Conservation (phyloP, 257 asterid genomes). For the Prunella vulgaris region DNA sequence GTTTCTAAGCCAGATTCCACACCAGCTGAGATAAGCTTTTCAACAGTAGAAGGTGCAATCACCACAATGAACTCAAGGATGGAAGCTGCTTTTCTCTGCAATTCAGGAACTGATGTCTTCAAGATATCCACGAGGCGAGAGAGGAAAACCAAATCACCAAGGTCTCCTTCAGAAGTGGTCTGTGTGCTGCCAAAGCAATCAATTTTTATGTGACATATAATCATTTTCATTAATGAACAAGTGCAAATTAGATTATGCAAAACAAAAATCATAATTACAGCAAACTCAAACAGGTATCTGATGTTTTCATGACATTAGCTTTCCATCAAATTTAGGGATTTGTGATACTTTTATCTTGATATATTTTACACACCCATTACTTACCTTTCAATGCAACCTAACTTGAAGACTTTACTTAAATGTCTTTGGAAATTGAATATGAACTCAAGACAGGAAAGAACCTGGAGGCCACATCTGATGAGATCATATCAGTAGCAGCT, state of each 20-base stretch:
- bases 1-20: slow-evolving; percentile 60
- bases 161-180: slow-evolving; percentile 28
- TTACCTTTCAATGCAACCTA: neutral
- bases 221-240: neutral
- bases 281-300: neutral
- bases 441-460: slow-evolving; percentile 27
- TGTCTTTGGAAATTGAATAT: neutral
- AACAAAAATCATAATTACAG: neutral
- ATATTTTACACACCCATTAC: neutral
- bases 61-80: slow-evolving; percentile 54
- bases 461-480: slow-evolving; percentile 44
- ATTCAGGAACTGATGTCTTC: slow-evolving; percentile 52
- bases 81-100: slow-evolving; percentile 78
- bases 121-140: slow-evolving; percentile 55
- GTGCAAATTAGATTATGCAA: neutral
- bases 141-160: slow-evolving; percentile 48
- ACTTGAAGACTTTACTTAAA: neutral
- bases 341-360: no score
- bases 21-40: slow-evolving; percentile 41
- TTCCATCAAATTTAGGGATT: neutral
- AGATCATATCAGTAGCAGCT: slow-evolving; percentile 23
- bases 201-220: slow-evolving; percentile 9
- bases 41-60: slow-evolving; percentile 31
- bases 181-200: slow-evolving; percentile 40
- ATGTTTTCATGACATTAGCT: neutral